Evolutionary conservation across 164 flowering plant species (phyloP), one percentile per base, ranked within the genome.

Genomic region (Santalum album): DNA sequence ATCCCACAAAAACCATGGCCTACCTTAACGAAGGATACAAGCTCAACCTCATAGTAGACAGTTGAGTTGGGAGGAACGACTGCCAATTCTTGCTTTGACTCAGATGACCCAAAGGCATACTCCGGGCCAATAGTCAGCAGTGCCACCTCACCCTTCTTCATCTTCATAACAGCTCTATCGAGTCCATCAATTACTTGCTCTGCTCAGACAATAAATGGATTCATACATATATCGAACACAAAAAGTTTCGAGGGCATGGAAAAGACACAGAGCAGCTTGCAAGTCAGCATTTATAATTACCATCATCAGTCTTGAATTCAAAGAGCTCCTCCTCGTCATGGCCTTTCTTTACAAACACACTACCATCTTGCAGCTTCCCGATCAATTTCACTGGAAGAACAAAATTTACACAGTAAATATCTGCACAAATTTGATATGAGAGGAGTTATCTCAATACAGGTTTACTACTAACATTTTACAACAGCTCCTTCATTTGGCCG

Each of bases 111-210:
- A 57, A 83, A 92, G 14, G 87, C 99, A 75, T 89, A 85, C 53
- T 92, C 91, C 0, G 96, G 91, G 11, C 81, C 79, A 65, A 92
- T 69, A 0, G 77, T 85, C 58, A 92, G 45, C 50, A 75, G 46
- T 9, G 96, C 90, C 17, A 78, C 76, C 69, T 92, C 99, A 12
- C 95, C 96, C 60, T 92, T 92, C 72, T 92, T 92, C 99, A 92
- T 92, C 16, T 79, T 73, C 68, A 72, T 39, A 34, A 85, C 95
- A 57, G 96, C 91, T 69, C 69, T 75, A 57, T 92, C 99, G 49
- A 92, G 83, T 19, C 99, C 99, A 40, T 83, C 92, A 53, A 83
- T 69, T 1, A 92, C 96, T 85, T 89, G 85, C 42, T 87, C 99
- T 92, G 95, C 47, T 26, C 46, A 61, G 36, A 32, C 36, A 32